These are phyloP conservation scores for Penicillium diatomitis DNA, from an alignment of 495 filamentous ascomycete species.

Conservation along the genomic window DNA sequence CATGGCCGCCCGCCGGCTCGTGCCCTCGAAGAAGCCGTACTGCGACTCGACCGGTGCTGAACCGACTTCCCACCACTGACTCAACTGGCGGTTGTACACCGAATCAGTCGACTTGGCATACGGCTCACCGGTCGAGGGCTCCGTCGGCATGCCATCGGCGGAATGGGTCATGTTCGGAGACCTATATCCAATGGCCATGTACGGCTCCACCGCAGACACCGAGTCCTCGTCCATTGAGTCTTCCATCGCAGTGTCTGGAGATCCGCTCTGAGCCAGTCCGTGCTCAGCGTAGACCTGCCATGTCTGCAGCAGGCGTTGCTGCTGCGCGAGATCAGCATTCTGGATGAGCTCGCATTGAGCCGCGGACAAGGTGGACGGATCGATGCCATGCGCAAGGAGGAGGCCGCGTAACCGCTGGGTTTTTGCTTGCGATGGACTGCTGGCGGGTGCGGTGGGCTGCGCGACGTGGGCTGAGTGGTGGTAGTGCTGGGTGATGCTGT, in stretches of 20 bases:
- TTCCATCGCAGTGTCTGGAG: constrained; percentile 42
- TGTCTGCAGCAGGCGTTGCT: constrained; percentile 52
- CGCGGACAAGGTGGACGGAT: constrained; percentile 43
- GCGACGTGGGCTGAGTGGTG: constrained; percentile 56
- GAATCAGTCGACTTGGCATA: constrained; percentile 54
- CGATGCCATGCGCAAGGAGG: constrained; percentile 42
- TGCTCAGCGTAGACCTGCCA: constrained; percentile 49
- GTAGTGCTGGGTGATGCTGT: constrained; percentile 68
- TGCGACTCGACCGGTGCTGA: constrained; percentile 47
- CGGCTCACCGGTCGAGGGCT: constrained; percentile 29
- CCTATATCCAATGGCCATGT: constrained; percentile 63
- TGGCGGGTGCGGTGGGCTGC: constrained; percentile 4
- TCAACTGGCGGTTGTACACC: constrained; percentile 38
- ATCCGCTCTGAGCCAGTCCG: constrained; percentile 4
- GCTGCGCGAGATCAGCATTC: constrained; percentile 47
- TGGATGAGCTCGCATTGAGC: constrained; percentile 55
- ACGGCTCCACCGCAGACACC: constrained; percentile 46
- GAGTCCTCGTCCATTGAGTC: constrained; percentile 24
- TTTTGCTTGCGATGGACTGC: not conserved
- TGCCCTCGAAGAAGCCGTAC: constrained; percentile 44
- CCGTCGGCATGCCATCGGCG: constrained; percentile 5
- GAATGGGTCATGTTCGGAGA: constrained; percentile 28
- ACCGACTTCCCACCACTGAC: constrained; percentile 39
- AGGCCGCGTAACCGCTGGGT: constrained; percentile 12
- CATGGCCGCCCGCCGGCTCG: constrained; percentile 12